A percentile compares a stretch with the other conserved stretches of the same genome.
These are phyloP conservation scores for Amyloporia xantha DNA, from an alignment of 768 basidiomycete species.

Conservation along the genomic window DNA sequence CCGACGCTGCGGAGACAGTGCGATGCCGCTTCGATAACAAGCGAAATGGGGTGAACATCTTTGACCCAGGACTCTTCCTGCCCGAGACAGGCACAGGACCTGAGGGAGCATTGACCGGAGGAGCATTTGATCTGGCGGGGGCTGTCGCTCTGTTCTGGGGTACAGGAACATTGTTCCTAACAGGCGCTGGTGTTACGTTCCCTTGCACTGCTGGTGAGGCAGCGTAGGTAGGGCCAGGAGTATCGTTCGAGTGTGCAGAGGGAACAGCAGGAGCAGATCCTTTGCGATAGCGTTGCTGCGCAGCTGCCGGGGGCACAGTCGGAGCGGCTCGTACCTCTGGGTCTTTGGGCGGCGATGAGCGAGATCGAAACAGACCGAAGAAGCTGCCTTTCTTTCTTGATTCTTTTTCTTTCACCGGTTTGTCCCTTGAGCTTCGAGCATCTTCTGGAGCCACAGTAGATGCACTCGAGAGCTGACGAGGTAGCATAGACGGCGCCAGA, in stretches of 20 bases:
- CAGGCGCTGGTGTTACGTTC: too few species aligned
- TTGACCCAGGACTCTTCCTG: slow-evolving; percentile 33
- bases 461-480: slow-evolving; percentile 7
- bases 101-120: neutral
- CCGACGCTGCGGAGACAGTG: slow-evolving; percentile 65
- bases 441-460: slow-evolving; percentile 10
- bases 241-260: neutral
- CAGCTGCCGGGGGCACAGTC: slow-evolving; percentile 4
- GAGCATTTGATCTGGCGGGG: slow-evolving; percentile 2
- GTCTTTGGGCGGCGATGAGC: slow-evolving; percentile 22
- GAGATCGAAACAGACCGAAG: slow-evolving; percentile 30
- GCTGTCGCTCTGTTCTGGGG: too few species aligned
- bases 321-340: slow-evolving; percentile 9
- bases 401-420: slow-evolving; percentile 20
- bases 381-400: slow-evolving; percentile 33
- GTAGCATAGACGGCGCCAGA: slow-evolving; percentile 34
- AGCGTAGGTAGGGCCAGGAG: neutral
- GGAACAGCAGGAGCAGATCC: slow-evolving; percentile 9
- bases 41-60: slow-evolving; percentile 57
- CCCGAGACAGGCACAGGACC: slow-evolving; percentile 14
- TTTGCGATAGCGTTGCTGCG: slow-evolving; percentile 8
- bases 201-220: too few species aligned
- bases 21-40: slow-evolving; percentile 56
- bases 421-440: slow-evolving; percentile 24
- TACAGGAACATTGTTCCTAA: too few species aligned